Base-by-base conservation (phyloP, 768 basidiomycete species). In the Boletus tomentosulus region DNA sequence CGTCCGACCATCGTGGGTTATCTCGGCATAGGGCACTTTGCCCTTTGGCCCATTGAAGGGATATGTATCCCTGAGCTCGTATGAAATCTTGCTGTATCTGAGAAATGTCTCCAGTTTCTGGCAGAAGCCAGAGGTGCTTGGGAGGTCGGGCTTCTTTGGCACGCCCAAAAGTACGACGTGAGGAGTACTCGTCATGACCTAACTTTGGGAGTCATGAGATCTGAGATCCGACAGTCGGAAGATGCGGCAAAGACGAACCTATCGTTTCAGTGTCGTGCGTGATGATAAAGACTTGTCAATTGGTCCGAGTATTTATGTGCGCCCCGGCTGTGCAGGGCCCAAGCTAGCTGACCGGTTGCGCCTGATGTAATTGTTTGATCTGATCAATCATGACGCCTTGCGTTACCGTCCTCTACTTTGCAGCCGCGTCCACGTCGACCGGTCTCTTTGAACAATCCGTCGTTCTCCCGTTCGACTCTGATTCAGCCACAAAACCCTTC, bases 401-500 rank as follows among this genome's bases (percentile, higher is more conserved):
- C 44, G 78, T 78, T 55, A 79, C 72, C 42, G 69, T 80, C 8
- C 77, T 81, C 53, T 80, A 78, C 68, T 82, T 81, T 62, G 81
- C 79, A 6, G 76, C 82, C 39, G 86, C 90, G 7, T 87, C 85
- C 6, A 89, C 89, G 2, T 77, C 84, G 13, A 81, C 82, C n/a
- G 78, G 81, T 6, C 73, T 82, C 42, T 76, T 78, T 11, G 74
- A 73, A 48, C 83, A 91, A 63, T 56, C 59, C 19, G 61, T 92
- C 47, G 24, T 67, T 3, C 76, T 91, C 4, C 82, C 74, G 13
- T 8, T 16, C 13, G 35, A 16, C 37, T n/a, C 16, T 34, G 13
- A 34, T 10, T 19, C 37, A 15, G 9, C 37, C 3, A 16, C 24
- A 8, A 34, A 19, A 44, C 74, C 70, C 43, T 78, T 83, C 67